Evolutionary conservation across 768 basidiomycete species (phyloP).

Genomic region (Glaciozyma antarctica): DNA sequence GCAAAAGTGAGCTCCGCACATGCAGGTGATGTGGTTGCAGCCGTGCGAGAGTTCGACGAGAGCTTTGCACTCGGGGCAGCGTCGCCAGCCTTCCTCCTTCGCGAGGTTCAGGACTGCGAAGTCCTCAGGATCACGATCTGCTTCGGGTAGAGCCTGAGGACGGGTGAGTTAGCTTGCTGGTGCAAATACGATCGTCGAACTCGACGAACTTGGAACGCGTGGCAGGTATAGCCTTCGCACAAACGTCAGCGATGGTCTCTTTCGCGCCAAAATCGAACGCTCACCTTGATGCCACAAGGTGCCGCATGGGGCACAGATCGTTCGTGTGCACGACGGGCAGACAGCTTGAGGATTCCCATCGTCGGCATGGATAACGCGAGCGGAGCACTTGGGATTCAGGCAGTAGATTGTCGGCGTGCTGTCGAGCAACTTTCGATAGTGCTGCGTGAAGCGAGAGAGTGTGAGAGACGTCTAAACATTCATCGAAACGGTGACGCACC

Average conservation of each 20-base stretch:
- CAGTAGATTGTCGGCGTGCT: background rate
- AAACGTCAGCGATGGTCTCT: no score
- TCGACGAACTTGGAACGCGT: conserved; percentile 1
- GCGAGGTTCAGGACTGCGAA: background rate
- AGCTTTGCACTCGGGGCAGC: background rate
- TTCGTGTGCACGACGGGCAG: background rate
- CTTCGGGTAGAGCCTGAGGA: conserved; percentile 5
- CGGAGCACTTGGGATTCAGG: conserved; percentile 9
- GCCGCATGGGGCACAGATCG: background rate
- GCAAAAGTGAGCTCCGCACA: conserved; percentile 1
- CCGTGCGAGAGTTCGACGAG: conserved; percentile 3
- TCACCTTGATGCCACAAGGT: background rate
- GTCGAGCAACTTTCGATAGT: conserved; percentile 18
- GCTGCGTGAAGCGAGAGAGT: background rate
- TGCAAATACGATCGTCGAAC: background rate
- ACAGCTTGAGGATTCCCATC: background rate
- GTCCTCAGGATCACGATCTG: conserved; percentile 1
- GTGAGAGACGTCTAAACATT: background rate
- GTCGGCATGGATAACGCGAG: conserved; percentile 1
- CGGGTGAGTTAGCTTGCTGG: background rate
- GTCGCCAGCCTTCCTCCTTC: background rate
- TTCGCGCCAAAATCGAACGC: background rate
- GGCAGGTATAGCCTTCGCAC: background rate
- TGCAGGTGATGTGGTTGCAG: conserved; percentile 11
- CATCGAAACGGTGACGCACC: background rate